Evolutionary conservation across 352 stramenopile genomes (phyloP), one percentile per base, ranked within the genome.

Genomic region (Phytopythium delawarense): DNA sequence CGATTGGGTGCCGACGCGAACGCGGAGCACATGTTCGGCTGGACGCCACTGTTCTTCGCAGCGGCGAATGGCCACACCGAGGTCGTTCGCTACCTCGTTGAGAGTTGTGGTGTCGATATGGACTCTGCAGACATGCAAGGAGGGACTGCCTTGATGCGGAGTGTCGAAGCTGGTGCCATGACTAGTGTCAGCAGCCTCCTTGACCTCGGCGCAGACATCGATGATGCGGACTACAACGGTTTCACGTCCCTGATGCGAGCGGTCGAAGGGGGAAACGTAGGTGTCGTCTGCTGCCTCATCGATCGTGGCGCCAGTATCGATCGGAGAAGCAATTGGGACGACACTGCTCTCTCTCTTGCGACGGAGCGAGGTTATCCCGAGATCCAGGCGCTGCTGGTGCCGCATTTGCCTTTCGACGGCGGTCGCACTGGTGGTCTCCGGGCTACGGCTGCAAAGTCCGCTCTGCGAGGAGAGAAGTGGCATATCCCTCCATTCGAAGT

Each of bases 401-500:
- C 13, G 13, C 39, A 20, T 13, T 45, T 45, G 39, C 39, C 39
- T 7, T 45, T n/a, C 15, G 39, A 45, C 39, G 39, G 39, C 12
- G 39, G 39, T 20, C 39, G 39, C 15, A 45, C 13, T 45, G 39
- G 39, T 21, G 39, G 39, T 2, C 39, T 45, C 13, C 11, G 5
- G 15, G 39, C 39, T 20, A 13, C 16, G 39, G 39, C 39, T n/a
- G 39, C 39, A n/a, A 45, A 18, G 39, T 18, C 39, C 15, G 39
- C 39, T 45, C 15, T 45, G 13, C 39, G 39, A 45, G 39, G 16
- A 45, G 39, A 45, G 39, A 45, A 45, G 39, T 45, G 39, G 39
- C 39, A 45, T 21, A 51, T 55, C 23, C 15, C 49, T 23, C 49
- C 49, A 18, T 39, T 55, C 23, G 49, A 55, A 13, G 23, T 55